Conservation (phyloP, 345 rosid genomes). For the Euphorbia lathyris region DNA sequence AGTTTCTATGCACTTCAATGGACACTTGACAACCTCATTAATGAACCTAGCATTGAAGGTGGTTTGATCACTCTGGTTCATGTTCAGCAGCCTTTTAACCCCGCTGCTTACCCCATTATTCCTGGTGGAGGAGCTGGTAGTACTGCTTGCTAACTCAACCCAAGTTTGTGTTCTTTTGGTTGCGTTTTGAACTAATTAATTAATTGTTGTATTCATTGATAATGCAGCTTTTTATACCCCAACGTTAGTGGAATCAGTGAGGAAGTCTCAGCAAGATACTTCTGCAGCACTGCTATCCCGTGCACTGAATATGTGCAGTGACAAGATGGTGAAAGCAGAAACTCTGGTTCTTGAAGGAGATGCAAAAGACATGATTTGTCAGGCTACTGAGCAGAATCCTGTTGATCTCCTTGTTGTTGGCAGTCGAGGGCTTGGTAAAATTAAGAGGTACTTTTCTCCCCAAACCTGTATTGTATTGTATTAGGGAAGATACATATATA, state of each 20-base stretch:
- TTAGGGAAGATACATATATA: no score
- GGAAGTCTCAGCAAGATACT: slow-evolving; percentile 52
- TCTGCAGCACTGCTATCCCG: slow-evolving; percentile 50
- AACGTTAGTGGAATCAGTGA: slow-evolving; percentile 43
- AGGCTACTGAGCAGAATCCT: slow-evolving; percentile 57
- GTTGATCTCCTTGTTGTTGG: slow-evolving; percentile 68
- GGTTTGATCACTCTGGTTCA: slow-evolving; percentile 48
- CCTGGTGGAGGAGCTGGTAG: slow-evolving; percentile 53
- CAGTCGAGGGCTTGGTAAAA: slow-evolving; percentile 73
- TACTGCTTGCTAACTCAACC: no score
- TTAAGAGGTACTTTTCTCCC: no score
- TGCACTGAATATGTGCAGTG: slow-evolving; percentile 53
- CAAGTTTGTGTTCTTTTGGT: no score
- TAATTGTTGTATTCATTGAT: no score
- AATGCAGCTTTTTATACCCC: slow-evolving; percentile 34
- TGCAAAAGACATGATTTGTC: slow-evolving; percentile 75
- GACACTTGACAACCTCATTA: slow-evolving; percentile 44
- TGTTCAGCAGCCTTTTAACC: slow-evolving; percentile 53
- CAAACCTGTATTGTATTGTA: no score
- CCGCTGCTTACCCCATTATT: slow-evolving; percentile 39
- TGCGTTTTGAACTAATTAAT: no score
- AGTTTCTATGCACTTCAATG: slow-evolving; percentile 64
- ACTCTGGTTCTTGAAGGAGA: slow-evolving; percentile 59
- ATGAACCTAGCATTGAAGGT: slow-evolving; percentile 24
- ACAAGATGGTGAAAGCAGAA: slow-evolving; percentile 65